Evolutionary conservation across 306 rosid species (phyloP).

Genomic region (Arachis stenosperma): DNA sequence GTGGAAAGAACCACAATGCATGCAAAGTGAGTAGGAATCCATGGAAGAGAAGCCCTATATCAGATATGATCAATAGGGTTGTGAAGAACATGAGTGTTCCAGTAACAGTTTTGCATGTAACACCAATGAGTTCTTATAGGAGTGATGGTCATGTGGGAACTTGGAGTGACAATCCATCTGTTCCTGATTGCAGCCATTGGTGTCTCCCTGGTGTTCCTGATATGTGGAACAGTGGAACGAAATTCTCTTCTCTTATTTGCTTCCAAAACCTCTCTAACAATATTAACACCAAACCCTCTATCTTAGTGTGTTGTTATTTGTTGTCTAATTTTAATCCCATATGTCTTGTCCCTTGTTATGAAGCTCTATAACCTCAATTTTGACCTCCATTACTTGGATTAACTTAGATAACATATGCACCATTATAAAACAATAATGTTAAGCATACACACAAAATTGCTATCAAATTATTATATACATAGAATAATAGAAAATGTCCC

Average conservation of each 20-base stretch:
- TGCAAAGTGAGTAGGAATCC: slow-evolving; percentile 77
- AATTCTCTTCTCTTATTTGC: slow-evolving; percentile 68
- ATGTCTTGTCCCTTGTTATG: background rate
- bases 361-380: too few relatives aligned
- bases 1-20: slow-evolving; percentile 55
- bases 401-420: too few relatives aligned
- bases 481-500: too few relatives aligned
- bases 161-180: slow-evolving; percentile 80
- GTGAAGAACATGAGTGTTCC: slow-evolving; percentile 59
- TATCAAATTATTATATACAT: too few relatives aligned
- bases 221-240: slow-evolving; percentile 81
- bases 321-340: background rate
- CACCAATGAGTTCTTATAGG: slow-evolving; percentile 77
- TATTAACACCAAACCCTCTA: slow-evolving; percentile 18
- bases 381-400: too few relatives aligned
- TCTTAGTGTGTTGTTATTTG: background rate
- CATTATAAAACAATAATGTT: too few relatives aligned
- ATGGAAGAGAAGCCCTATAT: slow-evolving; percentile 58
- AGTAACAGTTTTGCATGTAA: slow-evolving; percentile 60
- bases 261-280: slow-evolving; percentile 37
- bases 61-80: slow-evolving; percentile 63
- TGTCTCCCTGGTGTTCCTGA: slow-evolving; percentile 99
- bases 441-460: too few relatives aligned
- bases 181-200: slow-evolving; percentile 97
- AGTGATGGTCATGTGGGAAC: slow-evolving; percentile 85